These are phyloP conservation scores for Smittium mucronatum DNA, from an alignment of 371 early-diverging fungal species.

Conservation along the genomic window DNA sequence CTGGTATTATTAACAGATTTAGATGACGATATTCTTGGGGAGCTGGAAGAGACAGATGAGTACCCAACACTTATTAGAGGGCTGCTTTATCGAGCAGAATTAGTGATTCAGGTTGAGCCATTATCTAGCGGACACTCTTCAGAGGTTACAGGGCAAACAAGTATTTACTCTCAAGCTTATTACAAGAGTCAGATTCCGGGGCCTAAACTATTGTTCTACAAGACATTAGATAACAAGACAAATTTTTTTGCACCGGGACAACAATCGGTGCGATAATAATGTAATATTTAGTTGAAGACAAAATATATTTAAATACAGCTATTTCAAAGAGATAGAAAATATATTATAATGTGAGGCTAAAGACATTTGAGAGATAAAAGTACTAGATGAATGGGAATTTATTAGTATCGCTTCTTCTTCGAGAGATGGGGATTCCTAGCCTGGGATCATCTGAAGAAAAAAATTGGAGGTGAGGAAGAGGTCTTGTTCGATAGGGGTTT, in stretches of 20 bases:
- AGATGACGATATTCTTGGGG: background rate
- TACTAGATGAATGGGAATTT: too few species aligned
- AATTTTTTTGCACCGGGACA: slow-evolving; percentile 8
- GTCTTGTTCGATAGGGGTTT: background rate
- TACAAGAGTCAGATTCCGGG: background rate
- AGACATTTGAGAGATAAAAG: too few species aligned
- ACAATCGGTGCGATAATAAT: background rate
- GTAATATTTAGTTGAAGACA: too few species aligned
- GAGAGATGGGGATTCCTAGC: background rate
- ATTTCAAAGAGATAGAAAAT: too few species aligned
- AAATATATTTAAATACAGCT: too few species aligned
- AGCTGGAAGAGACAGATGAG: background rate
- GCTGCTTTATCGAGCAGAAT: background rate
- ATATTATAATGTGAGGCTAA: too few species aligned
- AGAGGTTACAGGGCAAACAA: slow-evolving; percentile 6
- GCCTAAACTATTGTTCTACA: slow-evolving; percentile 1
- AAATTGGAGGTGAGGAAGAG: background rate
- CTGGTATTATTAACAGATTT: background rate
- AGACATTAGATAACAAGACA: background rate
- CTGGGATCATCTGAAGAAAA: background rate
- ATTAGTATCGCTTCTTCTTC: background rate
- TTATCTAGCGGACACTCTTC: slow-evolving; percentile 3
- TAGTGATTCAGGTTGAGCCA: slow-evolving; percentile 3
- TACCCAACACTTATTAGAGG: background rate
- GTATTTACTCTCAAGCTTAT: background rate